A percentile compares a stretch with the other conserved stretches of the same genome.
Evolutionary conservation across 768 basidiomycete species (phyloP).

Genomic region (Crucibulum laeve): DNA sequence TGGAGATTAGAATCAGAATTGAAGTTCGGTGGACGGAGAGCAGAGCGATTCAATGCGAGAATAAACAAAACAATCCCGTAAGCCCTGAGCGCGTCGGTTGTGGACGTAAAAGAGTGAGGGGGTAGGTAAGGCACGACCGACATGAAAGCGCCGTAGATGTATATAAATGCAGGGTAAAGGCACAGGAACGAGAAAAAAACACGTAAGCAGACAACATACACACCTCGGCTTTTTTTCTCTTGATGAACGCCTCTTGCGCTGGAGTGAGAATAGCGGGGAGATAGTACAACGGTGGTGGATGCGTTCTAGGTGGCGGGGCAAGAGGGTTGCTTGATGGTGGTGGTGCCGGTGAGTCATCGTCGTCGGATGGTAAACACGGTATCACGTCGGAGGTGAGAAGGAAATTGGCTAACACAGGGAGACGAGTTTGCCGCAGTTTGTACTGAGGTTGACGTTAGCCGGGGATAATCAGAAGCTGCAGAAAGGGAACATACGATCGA

Average conservation of each 20-base stretch:
- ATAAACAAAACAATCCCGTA: too few species aligned
- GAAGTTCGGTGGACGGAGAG: too few species aligned
- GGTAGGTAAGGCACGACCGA: too few species aligned
- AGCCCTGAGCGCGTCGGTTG: too few species aligned
- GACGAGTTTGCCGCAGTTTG: conserved; percentile 66
- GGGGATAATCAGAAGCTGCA: conserved; percentile 3
- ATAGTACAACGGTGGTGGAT: conserved; percentile 77
- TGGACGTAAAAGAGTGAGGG: too few species aligned
- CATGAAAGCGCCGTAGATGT: too few species aligned
- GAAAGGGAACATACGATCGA: conserved; percentile 59
- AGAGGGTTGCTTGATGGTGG: conserved; percentile 32
- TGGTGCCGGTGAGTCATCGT: conserved; percentile 28
- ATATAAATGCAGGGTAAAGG: too few species aligned
- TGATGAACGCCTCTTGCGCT: conserved; percentile 65
- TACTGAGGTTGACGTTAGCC: conserved; percentile 35
- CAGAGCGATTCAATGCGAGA: too few species aligned
- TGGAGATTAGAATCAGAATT: too few species aligned
- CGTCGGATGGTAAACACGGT: conserved; percentile 24
- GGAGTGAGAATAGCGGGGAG: conserved; percentile 66
- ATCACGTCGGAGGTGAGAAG: conserved; percentile 71
- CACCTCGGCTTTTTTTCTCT: conserved; percentile 61
- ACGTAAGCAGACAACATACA: conserved; percentile 8
- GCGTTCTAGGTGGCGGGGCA: conserved; percentile 50
- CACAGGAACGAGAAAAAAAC: neutral
- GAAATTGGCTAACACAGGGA: conserved; percentile 74